Conservation (phyloP, 75 land plant genomes). For the Larix kaempferi region DNA sequence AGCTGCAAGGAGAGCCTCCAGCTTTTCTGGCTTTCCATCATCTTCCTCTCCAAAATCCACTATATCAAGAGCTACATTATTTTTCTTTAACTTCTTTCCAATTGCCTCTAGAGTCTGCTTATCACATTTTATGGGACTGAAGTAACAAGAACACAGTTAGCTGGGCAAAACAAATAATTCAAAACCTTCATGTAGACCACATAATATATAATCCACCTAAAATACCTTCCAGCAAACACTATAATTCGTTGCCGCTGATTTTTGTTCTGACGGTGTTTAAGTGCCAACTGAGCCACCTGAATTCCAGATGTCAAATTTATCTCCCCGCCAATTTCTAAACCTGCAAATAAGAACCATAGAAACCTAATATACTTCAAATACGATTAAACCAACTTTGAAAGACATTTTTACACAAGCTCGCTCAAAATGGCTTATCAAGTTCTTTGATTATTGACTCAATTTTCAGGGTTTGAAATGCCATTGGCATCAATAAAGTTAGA, state of each 20-base stretch:
- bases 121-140: constrained; percentile 13
- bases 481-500: neutral
- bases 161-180: neutral
- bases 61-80: constrained; percentile 88
- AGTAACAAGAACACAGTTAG: neutral
- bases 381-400: neutral
- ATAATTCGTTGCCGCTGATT: constrained; percentile 92
- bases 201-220: constrained; percentile 7
- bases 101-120: constrained; percentile 77
- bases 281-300: constrained; percentile 92
- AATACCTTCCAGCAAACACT: constrained; percentile 93
- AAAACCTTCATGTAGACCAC: neutral
- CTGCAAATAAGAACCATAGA: constrained; percentile 23
- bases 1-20: constrained; percentile 78
- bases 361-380: neutral
- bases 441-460: neutral
- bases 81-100: constrained; percentile 90
- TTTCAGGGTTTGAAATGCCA: neutral
- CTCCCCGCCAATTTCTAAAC: constrained; percentile 84
- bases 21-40: constrained; percentile 75
- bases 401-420: neutral
- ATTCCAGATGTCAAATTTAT: constrained; percentile 83
- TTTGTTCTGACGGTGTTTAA: constrained; percentile 96
- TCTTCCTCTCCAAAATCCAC: constrained; percentile 92
- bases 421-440: neutral